phyloP scores from a whole-genome alignment of 345 rosid species.

The Lepidium sativum region DNA sequence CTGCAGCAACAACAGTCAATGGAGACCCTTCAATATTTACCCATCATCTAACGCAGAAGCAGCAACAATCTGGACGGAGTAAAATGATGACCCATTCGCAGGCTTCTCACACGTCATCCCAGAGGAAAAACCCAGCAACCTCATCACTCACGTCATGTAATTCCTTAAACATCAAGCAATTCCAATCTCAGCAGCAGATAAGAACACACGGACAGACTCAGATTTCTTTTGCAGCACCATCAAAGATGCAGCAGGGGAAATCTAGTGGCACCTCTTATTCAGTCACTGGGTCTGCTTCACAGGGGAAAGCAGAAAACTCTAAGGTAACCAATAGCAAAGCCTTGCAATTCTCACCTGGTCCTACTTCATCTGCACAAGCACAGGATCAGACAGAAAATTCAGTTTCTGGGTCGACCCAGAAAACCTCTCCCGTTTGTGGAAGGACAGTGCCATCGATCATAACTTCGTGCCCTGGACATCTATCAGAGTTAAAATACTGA shows the following conservation, averaged over 20 bases:
- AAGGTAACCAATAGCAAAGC: constrained; percentile 23
- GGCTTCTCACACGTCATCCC: constrained; percentile 22
- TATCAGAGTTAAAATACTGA: constrained; percentile 45
- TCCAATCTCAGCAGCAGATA: constrained; percentile 33
- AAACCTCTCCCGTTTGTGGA: constrained; percentile 51
- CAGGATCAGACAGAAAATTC: constrained; percentile 31
- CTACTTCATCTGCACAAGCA: constrained; percentile 19
- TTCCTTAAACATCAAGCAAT: constrained; percentile 23
- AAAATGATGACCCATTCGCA: constrained; percentile 24
- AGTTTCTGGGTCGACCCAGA: constrained; percentile 30
- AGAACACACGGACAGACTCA: constrained; percentile 39
- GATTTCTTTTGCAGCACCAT: constrained; percentile 40
- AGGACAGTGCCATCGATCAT: constrained; percentile 49
- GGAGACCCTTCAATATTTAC: constrained; percentile 22
- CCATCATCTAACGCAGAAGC: constrained; percentile 32
- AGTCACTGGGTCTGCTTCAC: constrained; percentile 24
- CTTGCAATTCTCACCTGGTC: constrained; percentile 13
- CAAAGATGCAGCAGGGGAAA: constrained; percentile 31
- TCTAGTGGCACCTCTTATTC: constrained; percentile 26
- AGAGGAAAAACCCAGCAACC: constrained; percentile 34
- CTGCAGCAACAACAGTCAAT: constrained; percentile 8
- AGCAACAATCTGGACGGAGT: constrained; percentile 32
- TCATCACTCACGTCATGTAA: constrained; percentile 18
- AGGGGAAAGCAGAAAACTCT: constrained; percentile 27
- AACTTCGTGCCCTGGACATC: constrained; percentile 37